A percentile compares a stretch with the other conserved stretches of the same genome.
Conservation (phyloP, 2,329 filamentous ascomycete species). For the Sporothrix variecibatus region DNA sequence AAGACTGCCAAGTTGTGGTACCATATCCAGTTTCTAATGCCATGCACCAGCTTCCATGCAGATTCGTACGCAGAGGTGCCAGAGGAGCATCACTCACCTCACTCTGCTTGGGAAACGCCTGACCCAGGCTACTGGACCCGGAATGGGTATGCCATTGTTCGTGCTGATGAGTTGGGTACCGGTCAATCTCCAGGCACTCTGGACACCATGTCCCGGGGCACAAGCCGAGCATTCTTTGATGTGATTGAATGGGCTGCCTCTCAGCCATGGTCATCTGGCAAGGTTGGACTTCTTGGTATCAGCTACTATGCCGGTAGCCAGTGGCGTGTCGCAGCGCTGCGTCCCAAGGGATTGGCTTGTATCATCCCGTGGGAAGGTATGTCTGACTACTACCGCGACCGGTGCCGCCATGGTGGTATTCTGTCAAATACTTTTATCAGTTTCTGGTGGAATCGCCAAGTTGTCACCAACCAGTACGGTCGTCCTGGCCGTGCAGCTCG, state of each 20-base stretch:
- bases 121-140: slow-evolving; percentile 59
- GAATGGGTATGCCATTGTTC: slow-evolving; percentile 57
- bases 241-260: slow-evolving; percentile 53
- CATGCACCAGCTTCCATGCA: slow-evolving; percentile 40
- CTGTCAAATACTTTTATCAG: slow-evolving; percentile 59
- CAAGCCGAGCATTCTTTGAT: slow-evolving; percentile 51
- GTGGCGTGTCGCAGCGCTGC: slow-evolving; percentile 51
- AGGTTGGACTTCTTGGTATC: slow-evolving; percentile 52
- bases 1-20: too few species aligned
- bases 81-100: slow-evolving; percentile 52
- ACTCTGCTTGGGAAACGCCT: slow-evolving; percentile 62
- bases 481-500: slow-evolving; percentile 37
- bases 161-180: slow-evolving; percentile 52
- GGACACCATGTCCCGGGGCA: slow-evolving; percentile 52
- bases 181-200: slow-evolving; percentile 51
- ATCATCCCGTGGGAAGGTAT: slow-evolving; percentile 57
- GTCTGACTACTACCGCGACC: slow-evolving; percentile 57
- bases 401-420: slow-evolving; percentile 64
- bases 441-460: slow-evolving; percentile 69
- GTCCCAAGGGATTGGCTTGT: slow-evolving; percentile 48
- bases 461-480: slow-evolving; percentile 69
- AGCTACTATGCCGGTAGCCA: slow-evolving; percentile 51
- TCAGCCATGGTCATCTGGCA: slow-evolving; percentile 51
- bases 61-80: slow-evolving; percentile 53
- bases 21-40: too few species aligned